phyloP scores from a whole-genome alignment of 495 filamentous ascomycete species.

The Cryomyces minteri region DNA sequence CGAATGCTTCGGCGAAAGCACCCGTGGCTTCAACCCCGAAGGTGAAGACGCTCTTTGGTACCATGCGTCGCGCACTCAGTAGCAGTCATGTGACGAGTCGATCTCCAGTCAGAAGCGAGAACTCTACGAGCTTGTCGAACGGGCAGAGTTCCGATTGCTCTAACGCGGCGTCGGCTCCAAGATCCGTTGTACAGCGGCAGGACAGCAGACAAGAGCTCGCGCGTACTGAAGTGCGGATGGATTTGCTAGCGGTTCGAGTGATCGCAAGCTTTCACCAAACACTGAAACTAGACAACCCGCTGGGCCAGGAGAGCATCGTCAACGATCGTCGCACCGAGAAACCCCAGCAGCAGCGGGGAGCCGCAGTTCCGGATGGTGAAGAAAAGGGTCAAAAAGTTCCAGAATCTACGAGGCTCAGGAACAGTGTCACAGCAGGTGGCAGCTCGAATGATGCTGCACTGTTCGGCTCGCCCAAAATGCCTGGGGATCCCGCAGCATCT shows the following conservation, averaged over 20 bases:
- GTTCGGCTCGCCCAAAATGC: neutral
- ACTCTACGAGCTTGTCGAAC: neutral
- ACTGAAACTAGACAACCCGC: no score
- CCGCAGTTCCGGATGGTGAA: neutral
- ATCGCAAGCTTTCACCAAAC: conserved; percentile 58
- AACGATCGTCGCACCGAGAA: conserved; percentile 44
- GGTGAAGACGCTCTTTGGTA: conserved; percentile 73
- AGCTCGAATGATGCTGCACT: conserved; percentile 53
- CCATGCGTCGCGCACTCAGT: conserved; percentile 61
- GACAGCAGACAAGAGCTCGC: conserved; percentile 2
- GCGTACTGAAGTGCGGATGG: conserved; percentile 30
- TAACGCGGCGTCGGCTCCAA: neutral
- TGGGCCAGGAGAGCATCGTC: no score
- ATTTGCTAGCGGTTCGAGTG: conserved; percentile 62
- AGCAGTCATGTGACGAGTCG: conserved; percentile 27
- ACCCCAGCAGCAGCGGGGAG: conserved; percentile 6
- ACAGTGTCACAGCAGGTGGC: conserved; percentile 56
- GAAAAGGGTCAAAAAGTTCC: neutral
- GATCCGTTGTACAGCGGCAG: conserved; percentile 2
- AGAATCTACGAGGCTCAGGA: conserved; percentile 20
- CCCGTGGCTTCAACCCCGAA: conserved; percentile 33
- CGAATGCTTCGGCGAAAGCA: neutral
- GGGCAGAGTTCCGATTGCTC: neutral
- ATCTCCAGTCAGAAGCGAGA: neutral
- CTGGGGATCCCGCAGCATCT: neutral